Evolutionary conservation across 164 flowering plant genomes (phyloP).

Genomic region (Vitis vinifera): DNA sequence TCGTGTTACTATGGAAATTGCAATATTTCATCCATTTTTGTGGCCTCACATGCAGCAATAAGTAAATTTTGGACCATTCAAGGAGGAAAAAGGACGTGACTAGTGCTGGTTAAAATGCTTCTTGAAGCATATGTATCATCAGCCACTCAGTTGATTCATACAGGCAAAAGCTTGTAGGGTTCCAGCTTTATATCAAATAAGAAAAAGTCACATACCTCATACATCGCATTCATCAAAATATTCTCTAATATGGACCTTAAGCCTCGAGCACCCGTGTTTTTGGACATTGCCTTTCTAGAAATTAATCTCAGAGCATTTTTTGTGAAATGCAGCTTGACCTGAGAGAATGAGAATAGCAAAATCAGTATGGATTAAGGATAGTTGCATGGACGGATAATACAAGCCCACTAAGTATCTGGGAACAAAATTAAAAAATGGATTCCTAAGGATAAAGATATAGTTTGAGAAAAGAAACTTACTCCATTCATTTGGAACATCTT

Average conservation of each 20-base stretch:
- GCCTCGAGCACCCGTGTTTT: slow-evolving; percentile 93
- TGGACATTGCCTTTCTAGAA: slow-evolving; percentile 70
- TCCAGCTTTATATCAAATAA: background rate
- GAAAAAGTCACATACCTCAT: slow-evolving; percentile 56
- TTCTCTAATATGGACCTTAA: slow-evolving; percentile 76
- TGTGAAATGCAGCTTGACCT: slow-evolving; percentile 88
- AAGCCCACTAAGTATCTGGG: background rate
- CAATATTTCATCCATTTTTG: too few relatives aligned
- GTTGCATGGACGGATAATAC: background rate
- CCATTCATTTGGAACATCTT: slow-evolving; percentile 90
- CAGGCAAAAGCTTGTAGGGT: background rate
- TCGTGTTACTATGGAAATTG: background rate
- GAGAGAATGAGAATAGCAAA: slow-evolving; percentile 14
- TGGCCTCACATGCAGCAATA: too few relatives aligned
- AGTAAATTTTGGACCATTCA: too few relatives aligned
- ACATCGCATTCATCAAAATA: slow-evolving; percentile 90
- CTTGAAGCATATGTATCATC: too few relatives aligned
- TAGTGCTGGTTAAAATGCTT: too few relatives aligned
- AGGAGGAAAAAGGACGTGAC: too few relatives aligned
- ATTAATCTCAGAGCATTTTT: slow-evolving; percentile 72
- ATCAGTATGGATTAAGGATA: background rate
- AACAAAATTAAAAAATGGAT: background rate
- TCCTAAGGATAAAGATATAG: too few relatives aligned
- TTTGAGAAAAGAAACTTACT: slow-evolving; percentile 39
- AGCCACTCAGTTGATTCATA: background rate